Percentiles rank a stretch among this genome's conserved stretches.
These are phyloP conservation scores for Colletotrichum trifolii DNA, from an alignment of 2,329 filamentous ascomycete species.

Conservation along the genomic window DNA sequence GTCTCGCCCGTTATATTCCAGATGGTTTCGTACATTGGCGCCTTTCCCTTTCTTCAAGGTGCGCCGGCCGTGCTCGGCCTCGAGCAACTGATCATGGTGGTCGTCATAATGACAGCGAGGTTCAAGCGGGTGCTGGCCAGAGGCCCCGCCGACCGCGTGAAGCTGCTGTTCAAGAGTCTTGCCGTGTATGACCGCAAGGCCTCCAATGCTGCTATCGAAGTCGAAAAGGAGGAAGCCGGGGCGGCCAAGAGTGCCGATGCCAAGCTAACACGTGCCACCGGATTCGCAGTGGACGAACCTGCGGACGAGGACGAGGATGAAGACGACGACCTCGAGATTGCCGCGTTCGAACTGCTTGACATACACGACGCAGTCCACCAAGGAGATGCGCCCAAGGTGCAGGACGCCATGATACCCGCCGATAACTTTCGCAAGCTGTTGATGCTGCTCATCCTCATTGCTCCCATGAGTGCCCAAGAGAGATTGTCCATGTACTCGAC, in stretches of 20 bases:
- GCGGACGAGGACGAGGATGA: slow-evolving; percentile 60
- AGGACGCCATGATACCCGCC: slow-evolving; percentile 76
- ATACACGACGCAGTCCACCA: slow-evolving; percentile 70
- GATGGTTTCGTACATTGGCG: slow-evolving; percentile 76
- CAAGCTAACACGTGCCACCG: slow-evolving; percentile 41
- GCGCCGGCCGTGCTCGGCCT: slow-evolving; percentile 77
- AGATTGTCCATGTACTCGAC: slow-evolving; percentile 70
- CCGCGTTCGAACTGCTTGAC: slow-evolving; percentile 76
- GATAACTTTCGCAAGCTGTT: slow-evolving; percentile 79
- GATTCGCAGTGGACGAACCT: slow-evolving; percentile 60
- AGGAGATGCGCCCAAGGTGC: slow-evolving; percentile 60
- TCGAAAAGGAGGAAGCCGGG: slow-evolving; percentile 7
- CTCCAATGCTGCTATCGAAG: slow-evolving; percentile 45
- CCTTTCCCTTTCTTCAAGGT: slow-evolving; percentile 78
- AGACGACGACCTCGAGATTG: slow-evolving; percentile 73
- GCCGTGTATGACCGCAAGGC: slow-evolving; percentile 75
- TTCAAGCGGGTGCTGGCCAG: slow-evolving; percentile 72
- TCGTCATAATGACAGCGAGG: slow-evolving; percentile 78
- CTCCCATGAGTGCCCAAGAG: slow-evolving; percentile 74
- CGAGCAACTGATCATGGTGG: slow-evolving; percentile 77
- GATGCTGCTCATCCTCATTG: slow-evolving; percentile 75
- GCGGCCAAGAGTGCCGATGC: slow-evolving; percentile 34
- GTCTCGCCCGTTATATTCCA: slow-evolving; percentile 77
- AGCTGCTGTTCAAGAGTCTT: slow-evolving; percentile 76
- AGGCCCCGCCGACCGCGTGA: slow-evolving; percentile 67